Base-by-base conservation (phyloP, 352 stramenopile species). In the Pythium biforme region DNA sequence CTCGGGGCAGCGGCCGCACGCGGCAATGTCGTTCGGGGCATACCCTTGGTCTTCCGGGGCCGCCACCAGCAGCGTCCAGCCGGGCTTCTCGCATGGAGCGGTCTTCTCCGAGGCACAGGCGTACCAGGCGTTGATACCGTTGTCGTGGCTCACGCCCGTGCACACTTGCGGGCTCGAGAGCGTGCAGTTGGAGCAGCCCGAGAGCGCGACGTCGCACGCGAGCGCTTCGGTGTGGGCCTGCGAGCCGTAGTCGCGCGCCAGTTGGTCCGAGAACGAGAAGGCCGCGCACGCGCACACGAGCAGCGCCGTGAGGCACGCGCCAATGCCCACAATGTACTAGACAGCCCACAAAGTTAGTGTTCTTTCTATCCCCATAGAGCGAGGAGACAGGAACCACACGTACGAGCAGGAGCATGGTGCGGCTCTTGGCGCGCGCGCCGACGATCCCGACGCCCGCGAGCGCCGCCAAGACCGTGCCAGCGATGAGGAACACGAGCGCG, bases 161-260 rank as follows among this genome's bases (percentile, higher is more conserved):
- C 81, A 90, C 23, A 79, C 53, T n/a, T n/a, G n/a, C n/a, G n/a
- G n/a, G 0, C 58, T 40, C 0, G 73, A 47, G 34, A 70, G 64
- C 3, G 83, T 89, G 65, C 86, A 95, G 57, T 95, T 95, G 48
- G 79, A 81, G 69, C 86, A 95, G n/a, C 81, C 79, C 0, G 68
- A 61, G 6, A 95, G 70, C 26, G 68, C 58, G 26, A 89, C 81
- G 52, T 88, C 75, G 52, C 86, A 95, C n/a, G 83, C 84, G 51
- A 95, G 66, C 23, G 63, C 54, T 15, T 56, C 57, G 10, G 54
- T 50, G 43, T 62, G 55, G 2, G 68, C 68, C 26, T 66, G 53
- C 11, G 46, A 46, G 31, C 70, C 75, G 63, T 89, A 90, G 10
- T 74, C 76, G 15, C 65, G 73, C 1, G 72, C 80, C n/a, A 91